These are phyloP conservation scores for Ophiostoma sp. DNA, from an alignment of 2,329 filamentous ascomycete species.

Conservation along the genomic window DNA sequence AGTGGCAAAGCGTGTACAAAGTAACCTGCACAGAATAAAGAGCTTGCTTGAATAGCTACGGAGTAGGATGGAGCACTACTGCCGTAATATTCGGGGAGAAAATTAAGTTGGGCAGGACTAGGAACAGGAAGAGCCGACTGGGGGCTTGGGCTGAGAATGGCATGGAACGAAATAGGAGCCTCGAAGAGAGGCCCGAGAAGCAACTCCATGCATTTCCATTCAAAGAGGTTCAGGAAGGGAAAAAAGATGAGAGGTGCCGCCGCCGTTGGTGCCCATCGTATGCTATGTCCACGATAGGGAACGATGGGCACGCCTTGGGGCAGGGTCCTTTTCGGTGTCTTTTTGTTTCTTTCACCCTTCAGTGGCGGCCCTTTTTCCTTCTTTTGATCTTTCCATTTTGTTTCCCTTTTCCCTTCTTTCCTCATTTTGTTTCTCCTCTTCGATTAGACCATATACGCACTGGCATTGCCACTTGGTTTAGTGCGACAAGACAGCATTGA, in stretches of 20 bases:
- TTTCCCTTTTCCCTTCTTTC: neutral
- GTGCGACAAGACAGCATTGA: conserved; percentile 15
- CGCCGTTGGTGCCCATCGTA: conserved; percentile 7
- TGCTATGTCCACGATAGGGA: conserved; percentile 5
- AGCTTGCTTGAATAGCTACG: neutral
- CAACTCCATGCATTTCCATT: neutral
- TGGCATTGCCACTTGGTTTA: conserved; percentile 20
- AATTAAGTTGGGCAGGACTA: neutral
- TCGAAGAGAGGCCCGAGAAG: neutral
- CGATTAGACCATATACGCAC: conserved; percentile 16
- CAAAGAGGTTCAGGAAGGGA: neutral
- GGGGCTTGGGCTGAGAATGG: neutral
- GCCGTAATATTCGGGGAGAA: neutral
- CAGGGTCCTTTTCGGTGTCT: neutral
- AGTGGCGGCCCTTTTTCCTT: neutral
- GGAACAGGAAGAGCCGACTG: conserved; percentile 3
- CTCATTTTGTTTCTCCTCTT: neutral
- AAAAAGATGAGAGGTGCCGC: neutral
- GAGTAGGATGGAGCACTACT: neutral
- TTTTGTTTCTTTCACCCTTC: neutral
- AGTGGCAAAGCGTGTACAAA: neutral
- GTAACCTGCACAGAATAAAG: neutral
- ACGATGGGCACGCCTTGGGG: conserved; percentile 1
- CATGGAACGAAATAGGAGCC: neutral
- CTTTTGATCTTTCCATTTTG: neutral